Base-by-base conservation (phyloP, 2,329 filamentous ascomycete species). In the Tolypocladium paradoxum region DNA sequence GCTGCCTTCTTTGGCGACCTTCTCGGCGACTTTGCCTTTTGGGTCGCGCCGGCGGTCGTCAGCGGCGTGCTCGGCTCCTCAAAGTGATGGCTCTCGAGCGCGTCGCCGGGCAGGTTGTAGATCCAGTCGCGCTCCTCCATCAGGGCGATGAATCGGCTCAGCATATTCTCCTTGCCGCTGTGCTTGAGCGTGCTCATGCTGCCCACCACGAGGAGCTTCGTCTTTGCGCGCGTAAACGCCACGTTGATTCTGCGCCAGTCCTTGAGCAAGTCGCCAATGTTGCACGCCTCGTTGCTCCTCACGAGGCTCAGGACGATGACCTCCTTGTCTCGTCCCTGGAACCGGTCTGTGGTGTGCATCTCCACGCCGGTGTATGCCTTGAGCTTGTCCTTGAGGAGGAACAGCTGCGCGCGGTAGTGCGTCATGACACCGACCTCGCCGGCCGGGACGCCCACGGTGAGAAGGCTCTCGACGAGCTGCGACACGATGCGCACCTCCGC, bases 211-310 rank as follows among this genome's bases (percentile, higher is more conserved):
- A 99, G 76, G 36, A 99, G 73, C 73, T 99, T 99, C 0, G 87
- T 93, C 66, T 91, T 88, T 24, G 93, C 93, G 31, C 93, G 79
- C 4, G 93, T 99, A 58, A 99, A 88, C 0, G 93, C 93, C 4
- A 99, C 93, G 62, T 99, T 99, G 65, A 99, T 90, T 49, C 93
- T 76, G 53, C 93, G 77, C 87, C 90, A 95, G 68, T 99, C 93
- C 56, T 87, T 88, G 31, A 99, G 76, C 47, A 99, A 70, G 53
- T 97, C 93, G 20, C 93, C 93, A n/a, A 99, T 91, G 49, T 79
- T 82, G 57, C 84, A 82, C 1, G 80, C 78, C 24, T 91, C 84
- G 62, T 99, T 99, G 66, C 84, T 92, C 33, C 93, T 82, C 16
- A 97, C 93, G 33, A 95, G 84, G 53, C 83, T 89, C 9, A 99